Evolutionary conservation across 768 basidiomycete genomes (phyloP).

Genomic region (Gymnopilus dilepis): DNA sequence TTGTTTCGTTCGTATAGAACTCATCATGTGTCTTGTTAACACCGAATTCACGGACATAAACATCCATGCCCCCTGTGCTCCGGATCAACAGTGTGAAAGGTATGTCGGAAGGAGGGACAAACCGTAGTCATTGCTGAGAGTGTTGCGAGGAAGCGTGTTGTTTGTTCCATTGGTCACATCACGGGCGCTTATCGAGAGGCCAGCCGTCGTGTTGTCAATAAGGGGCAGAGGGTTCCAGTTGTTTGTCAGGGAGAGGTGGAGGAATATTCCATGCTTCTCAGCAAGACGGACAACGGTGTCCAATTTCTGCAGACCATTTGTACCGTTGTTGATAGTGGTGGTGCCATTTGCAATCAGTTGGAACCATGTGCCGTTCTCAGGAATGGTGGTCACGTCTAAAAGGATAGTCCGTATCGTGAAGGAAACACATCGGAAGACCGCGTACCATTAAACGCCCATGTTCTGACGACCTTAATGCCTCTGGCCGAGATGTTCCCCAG

Average conservation of each 20-base stretch:
- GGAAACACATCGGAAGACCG: constrained; percentile 3
- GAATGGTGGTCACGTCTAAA: constrained; percentile 57
- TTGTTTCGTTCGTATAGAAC: constrained; percentile 58
- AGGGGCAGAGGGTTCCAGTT: constrained; percentile 57
- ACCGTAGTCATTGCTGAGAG: constrained; percentile 70
- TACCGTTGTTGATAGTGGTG: constrained; percentile 57
- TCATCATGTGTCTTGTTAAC: constrained; percentile 51
- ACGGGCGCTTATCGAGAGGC: constrained; percentile 28
- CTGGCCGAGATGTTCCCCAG: constrained; percentile 60
- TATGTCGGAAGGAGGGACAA: constrained; percentile 13
- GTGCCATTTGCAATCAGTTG: constrained; percentile 62
- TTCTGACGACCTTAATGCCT: constrained; percentile 63
- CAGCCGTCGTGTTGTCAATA: constrained; percentile 31
- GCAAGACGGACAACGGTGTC: constrained; percentile 63
- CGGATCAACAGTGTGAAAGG: not conserved
- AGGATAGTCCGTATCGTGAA: not conserved
- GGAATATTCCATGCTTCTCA: constrained; percentile 54
- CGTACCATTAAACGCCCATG: constrained; percentile 77
- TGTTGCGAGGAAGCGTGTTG: constrained; percentile 52
- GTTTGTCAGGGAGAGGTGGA: constrained; percentile 64
- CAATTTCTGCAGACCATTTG: constrained; percentile 67
- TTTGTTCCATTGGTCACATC: constrained; percentile 38
- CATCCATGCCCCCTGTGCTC: constrained; percentile 64
- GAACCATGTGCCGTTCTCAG: constrained; percentile 66
- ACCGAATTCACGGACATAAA: constrained; percentile 59